Percentiles rank a stretch among this genome's conserved stretches.
Evolutionary conservation across 495 filamentous ascomycete genomes (phyloP).

Genomic region (Penicillium coffeae): DNA sequence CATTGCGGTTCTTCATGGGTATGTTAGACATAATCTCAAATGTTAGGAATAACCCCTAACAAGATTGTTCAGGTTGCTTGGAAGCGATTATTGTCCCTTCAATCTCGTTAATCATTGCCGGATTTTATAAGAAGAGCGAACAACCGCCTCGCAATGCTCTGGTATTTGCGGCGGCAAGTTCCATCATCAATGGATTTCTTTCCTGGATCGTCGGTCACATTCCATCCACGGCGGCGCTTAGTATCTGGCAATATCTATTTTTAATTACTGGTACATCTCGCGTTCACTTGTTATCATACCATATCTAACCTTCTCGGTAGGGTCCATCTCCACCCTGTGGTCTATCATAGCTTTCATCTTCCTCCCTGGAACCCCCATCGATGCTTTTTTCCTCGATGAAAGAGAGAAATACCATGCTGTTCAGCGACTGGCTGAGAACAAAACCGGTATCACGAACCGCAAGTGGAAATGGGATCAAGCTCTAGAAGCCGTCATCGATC

Average conservation of each 20-base stretch:
- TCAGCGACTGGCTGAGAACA: conserved; percentile 50
- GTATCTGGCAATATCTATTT: neutral
- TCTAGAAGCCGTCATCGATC: conserved; percentile 42
- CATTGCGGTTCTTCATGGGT: neutral
- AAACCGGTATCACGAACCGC: conserved; percentile 48
- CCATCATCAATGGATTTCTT: neutral
- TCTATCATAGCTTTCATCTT: conserved; percentile 37
- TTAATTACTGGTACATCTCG: neutral
- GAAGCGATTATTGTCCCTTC: no score
- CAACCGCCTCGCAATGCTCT: no score
- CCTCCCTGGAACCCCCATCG: conserved; percentile 50
- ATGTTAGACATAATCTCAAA: no score
- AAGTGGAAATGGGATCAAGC: conserved; percentile 48
- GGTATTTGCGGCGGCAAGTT: no score
- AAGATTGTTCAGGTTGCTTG: no score
- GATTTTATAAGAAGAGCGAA: no score
- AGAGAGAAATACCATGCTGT: conserved; percentile 47
- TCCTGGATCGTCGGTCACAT: neutral
- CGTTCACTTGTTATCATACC: neutral
- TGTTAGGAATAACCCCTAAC: no score
- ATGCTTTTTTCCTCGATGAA: conserved; percentile 37
- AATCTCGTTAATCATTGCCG: no score
- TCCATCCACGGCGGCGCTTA: neutral
- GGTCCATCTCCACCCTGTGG: conserved; percentile 31
- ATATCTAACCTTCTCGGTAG: conserved; percentile 54